Evolutionary conservation across 306 rosid species (phyloP), one percentile per base, ranked within the genome.

Genomic region (Medicago ruthenica): DNA sequence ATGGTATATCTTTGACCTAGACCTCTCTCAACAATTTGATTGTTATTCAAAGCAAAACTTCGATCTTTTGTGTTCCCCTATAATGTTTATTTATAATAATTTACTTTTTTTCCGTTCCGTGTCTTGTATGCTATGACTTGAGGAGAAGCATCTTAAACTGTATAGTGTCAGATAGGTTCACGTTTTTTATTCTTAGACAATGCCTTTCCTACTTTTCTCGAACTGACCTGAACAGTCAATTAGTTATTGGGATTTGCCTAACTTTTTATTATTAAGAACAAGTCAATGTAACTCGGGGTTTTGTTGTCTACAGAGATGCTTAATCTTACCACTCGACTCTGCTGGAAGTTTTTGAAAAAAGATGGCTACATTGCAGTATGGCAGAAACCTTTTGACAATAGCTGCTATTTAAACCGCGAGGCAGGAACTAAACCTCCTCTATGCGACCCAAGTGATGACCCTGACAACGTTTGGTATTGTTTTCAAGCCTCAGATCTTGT

Each of bases 361-460:
- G 93, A 92, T 76, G 96, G 96, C 34, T 94, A 94, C 82, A 79
- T 86, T 78, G 98, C 98, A 60, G 31, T 94, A 77, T 94, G 97
- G 97, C 87, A 78, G 87, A 94, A 94, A 79, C 93, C 97, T 13
- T 20, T 76, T 65, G 81, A 90, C 80, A 94, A 90, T 80, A 85
- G 69, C 80, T 94, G 97, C 83, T 94, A 92, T 80, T 75, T 83
- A 13, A 86, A 67, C 84, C 93, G 96, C 17, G 88, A 81, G 66
- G 83, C 70, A 13, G 97, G 96, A 86, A 83, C 90, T 50, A 89
- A 73, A 70, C 98, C 98, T 84, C 97, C 92, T 58, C 54, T 90
- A 58, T 94, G 98, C 78, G 93, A 88, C 66, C 80, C 85, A 37
- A 82, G 70, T 78, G 95, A 94, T 51, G 96, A 94, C 88, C 95